Conservation (phyloP, 2,329 filamentous ascomycete genomes). For the Aspergillus ruber region DNA sequence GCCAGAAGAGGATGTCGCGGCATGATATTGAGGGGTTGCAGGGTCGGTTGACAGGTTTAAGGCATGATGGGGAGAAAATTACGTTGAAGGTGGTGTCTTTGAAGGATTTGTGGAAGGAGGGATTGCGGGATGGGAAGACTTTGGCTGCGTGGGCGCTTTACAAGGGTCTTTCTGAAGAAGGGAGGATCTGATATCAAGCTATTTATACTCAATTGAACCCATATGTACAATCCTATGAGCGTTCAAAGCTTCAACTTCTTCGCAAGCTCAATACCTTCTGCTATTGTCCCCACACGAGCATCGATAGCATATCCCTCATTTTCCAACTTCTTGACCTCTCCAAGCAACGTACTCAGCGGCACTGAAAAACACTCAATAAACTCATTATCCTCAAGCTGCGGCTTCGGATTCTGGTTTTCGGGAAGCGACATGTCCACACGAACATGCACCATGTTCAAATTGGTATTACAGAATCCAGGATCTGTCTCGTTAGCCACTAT, state of each 20-base stretch:
- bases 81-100: constrained; percentile 50
- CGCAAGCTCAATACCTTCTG: constrained; percentile 70
- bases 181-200: constrained; percentile 28
- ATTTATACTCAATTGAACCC: not conserved
- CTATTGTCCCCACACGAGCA: constrained; percentile 68
- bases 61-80: constrained; percentile 53
- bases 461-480: constrained; percentile 46
- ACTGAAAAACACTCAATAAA: constrained; percentile 75
- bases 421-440: constrained; percentile 62
- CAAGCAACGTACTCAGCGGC: constrained; percentile 58
- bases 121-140: constrained; percentile 50
- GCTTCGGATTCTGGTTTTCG: constrained; percentile 63
- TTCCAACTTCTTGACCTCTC: constrained; percentile 61
- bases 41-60: constrained; percentile 49
- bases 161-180: constrained; percentile 44
- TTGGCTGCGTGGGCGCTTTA: constrained; percentile 52
- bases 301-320: constrained; percentile 70
- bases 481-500: constrained; percentile 18
- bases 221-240: not conserved
- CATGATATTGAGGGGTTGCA: constrained; percentile 45
- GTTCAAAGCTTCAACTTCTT: constrained; percentile 39
- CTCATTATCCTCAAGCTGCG: constrained; percentile 69
- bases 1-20: constrained; percentile 46
- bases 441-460: constrained; percentile 59
- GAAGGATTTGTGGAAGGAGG: constrained; percentile 49